Evolutionary conservation across 2,329 filamentous ascomycete species (phyloP), one percentile per base, ranked within the genome.

Genomic region (Diaporthe eres): DNA sequence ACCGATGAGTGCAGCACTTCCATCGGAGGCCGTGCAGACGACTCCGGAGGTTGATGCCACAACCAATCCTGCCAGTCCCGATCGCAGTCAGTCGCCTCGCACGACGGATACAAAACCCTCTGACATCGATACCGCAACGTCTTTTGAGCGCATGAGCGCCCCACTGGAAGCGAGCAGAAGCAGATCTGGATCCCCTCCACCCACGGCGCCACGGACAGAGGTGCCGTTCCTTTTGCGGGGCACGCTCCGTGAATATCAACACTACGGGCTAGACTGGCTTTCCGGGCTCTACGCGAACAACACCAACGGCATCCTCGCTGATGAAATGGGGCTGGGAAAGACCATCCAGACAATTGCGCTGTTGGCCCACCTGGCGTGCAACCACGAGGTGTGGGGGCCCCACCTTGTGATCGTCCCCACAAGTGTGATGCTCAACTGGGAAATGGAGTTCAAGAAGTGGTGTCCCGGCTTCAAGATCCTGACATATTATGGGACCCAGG

Each of bases 391-490:
- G 7, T 99, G 97, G 97, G 97, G 97, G 0, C 95, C 97, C 0
- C 97, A 99, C 86, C 87, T 99, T 34, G 95, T 99, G 67, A 94
- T 99, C 77, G 97, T 99, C 2, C 97, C 97, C 1, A 99, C 97
- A 2, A 98, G 96, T 84, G 97, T 99, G 67, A 98, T 99, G 90
- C 91, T 99, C 78, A 99, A 99, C 82, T 99, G 97, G 97, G 97
- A 99, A 84, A 98, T 98, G 94, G 97, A 99, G 85, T 99, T 99
- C 89, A 98, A 98, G 82, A 99, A 99, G 83, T 99, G 96, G 92
- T 95, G 96, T 75, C 97, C 97, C 4, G 96, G 97, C 0, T 99
- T 99, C 88, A 98, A 98, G 83, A 98, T 99, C 74, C 88, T 99
- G 76, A 97, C 96, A 0, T 99, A 99, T 85, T 99, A 98, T 82